These are phyloP conservation scores for Psilocybe subaeruginosa DNA, from an alignment of 768 basidiomycete species.

Conservation along the genomic window DNA sequence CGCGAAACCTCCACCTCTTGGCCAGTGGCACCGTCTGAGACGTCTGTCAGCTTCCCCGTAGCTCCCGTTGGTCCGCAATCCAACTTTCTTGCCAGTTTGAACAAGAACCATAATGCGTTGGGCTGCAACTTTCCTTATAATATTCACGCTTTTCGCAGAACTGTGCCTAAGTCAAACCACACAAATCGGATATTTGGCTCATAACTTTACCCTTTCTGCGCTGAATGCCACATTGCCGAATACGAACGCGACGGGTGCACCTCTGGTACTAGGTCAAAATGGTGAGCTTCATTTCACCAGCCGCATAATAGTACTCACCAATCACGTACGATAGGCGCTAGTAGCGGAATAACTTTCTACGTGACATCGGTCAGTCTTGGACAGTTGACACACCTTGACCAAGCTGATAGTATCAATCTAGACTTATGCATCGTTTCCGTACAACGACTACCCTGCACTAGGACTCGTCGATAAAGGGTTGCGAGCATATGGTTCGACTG, in stretches of 20 bases:
- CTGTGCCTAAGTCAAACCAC: constrained; percentile 4
- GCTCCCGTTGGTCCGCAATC: background rate
- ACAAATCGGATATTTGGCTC: constrained; percentile 21
- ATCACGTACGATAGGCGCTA: constrained; percentile 29
- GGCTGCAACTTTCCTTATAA: background rate
- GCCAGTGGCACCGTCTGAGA: background rate
- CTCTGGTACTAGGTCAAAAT: constrained; percentile 45
- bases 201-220: constrained; percentile 51
- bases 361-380: constrained; percentile 43
- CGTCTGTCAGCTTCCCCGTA: background rate
- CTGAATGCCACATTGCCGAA: constrained; percentile 43
- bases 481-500: constrained; percentile 35
- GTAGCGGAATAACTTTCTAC: constrained; percentile 39
- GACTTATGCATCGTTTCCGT: constrained; percentile 54
- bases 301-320: background rate
- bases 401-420: constrained; percentile 14
- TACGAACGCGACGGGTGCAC: constrained; percentile 45
- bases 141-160: background rate
- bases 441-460: constrained; percentile 48
- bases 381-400: background rate
- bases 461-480: constrained; percentile 40
- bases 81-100: background rate
- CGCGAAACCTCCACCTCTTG: background rate
- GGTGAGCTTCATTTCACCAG: constrained; percentile 24
- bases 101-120: background rate